Base-by-base conservation (phyloP, 148 eudicot genomes). In the Camellia japonica region DNA sequence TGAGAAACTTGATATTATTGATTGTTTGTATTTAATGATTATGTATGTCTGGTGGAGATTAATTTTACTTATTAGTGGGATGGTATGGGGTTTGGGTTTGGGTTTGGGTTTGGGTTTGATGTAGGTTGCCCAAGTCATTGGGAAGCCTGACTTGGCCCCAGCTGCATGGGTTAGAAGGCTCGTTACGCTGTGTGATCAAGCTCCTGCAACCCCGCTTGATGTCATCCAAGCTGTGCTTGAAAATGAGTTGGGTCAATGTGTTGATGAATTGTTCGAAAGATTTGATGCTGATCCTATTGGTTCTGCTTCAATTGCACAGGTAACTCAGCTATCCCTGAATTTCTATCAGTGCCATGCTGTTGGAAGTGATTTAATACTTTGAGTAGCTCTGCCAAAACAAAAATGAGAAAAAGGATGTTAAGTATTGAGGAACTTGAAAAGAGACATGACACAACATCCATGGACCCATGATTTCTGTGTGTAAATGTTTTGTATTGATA, bases 241-340 rank as follows among this genome's bases (percentile, higher is more conserved):
- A 85, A 89, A 86, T 77, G 98, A 93, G 84, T 84, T 93, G 76
- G 99, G 98, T 76, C 78, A 58, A 83, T 88, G 84, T 68, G 71
- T 92, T 52, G 92, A 87, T 75, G 97, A 92, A 78, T 58, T 92
- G 79, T 96, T 96, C 75, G 98, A 96, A 78, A 82, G 80, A 58
- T 90, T 96, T 78, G 99, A 96, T 67, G 63, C 55, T 63, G 77
- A 76, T 73, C 97, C 97, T 77, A 87, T 96, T 65, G 99, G 99
- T 74, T 96, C 99, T 82, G 99, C 99, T 73, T 96, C 99, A 74
- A 96, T 96, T 85, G 99, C 98, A 20, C 99, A 96, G 99, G 98
- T 95, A 83, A 42, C 23, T 75, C 41, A 71, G 60, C 63, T 59
- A 14, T 71, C 19, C 30, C 30, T 30, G 1, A 30, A 30, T 30